Percentiles rank a stretch among this genome's conserved stretches.
Conservation (phyloP, 2,329 filamentous ascomycete species). For the Ceratocystis colombiana region DNA sequence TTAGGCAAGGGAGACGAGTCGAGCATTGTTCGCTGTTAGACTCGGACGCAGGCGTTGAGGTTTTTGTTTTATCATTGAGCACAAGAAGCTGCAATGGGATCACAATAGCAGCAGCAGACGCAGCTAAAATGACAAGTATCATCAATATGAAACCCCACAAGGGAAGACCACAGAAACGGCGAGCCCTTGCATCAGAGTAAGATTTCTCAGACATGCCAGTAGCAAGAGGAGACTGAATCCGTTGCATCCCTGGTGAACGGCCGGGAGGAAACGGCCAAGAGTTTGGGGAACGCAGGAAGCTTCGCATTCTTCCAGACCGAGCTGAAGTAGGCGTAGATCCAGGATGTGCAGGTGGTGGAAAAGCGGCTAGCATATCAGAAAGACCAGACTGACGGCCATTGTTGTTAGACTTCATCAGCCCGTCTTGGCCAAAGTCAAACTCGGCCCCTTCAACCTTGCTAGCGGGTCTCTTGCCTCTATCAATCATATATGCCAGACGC, state of each 20-base stretch:
- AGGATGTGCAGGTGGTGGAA: slow-evolving; percentile 50
- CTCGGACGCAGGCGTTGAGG: slow-evolving; percentile 31
- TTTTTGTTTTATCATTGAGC: slow-evolving; percentile 37
- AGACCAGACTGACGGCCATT: slow-evolving; percentile 44
- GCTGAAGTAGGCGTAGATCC: slow-evolving; percentile 33
- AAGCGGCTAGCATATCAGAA: slow-evolving; percentile 57
- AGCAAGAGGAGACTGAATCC: slow-evolving; percentile 21
- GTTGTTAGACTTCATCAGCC: slow-evolving; percentile 34
- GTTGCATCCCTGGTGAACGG: slow-evolving; percentile 25
- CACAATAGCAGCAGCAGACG: slow-evolving; percentile 60
- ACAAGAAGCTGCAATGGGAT: slow-evolving; percentile 61
- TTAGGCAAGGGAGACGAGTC: slow-evolving; percentile 55
- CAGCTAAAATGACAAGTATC: slow-evolving; percentile 57
- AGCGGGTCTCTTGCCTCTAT: slow-evolving; percentile 60
- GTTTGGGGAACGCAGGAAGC: slow-evolving; percentile 35
- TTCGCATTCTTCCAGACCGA: slow-evolving; percentile 31
- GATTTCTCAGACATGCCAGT: slow-evolving; percentile 25
- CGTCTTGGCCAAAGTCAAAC: slow-evolving; percentile 42
- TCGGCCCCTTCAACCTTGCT: slow-evolving; percentile 45
- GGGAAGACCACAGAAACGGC: slow-evolving; percentile 75
- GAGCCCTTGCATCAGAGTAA: slow-evolving; percentile 33
- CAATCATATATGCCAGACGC: slow-evolving; percentile 73
- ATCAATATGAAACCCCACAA: slow-evolving; percentile 64
- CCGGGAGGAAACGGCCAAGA: slow-evolving; percentile 43
- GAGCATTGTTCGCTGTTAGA: slow-evolving; percentile 46